Percentiles rank a stretch among this genome's conserved stretches.
phyloP scores from a whole-genome alignment of 1,139 yeast genomes.

The Debaryomyces coudertii region DNA sequence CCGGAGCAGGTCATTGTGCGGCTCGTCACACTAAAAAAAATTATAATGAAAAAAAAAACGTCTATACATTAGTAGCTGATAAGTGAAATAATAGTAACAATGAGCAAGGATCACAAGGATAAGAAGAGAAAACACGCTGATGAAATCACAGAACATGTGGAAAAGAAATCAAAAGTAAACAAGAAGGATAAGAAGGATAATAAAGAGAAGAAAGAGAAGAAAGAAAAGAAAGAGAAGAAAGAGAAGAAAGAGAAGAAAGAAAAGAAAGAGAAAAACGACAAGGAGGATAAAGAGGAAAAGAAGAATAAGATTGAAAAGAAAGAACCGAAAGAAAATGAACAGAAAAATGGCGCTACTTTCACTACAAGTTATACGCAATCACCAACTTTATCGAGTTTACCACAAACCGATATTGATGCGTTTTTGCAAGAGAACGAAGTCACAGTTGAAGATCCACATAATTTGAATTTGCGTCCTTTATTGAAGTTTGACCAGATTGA shows the following conservation, averaged over 20 bases:
- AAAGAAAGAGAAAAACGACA: constrained; percentile 43
- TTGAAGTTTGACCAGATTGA: constrained; percentile 65
- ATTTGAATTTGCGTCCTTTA: constrained; percentile 62
- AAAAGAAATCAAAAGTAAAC: constrained; percentile 26
- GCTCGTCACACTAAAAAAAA: constrained; percentile 6
- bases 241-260: constrained; percentile 32
- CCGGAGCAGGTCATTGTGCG: constrained; percentile 9
- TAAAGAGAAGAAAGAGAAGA: constrained; percentile 37
- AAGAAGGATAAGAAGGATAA: constrained; percentile 44
- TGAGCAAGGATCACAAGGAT: constrained; percentile 41
- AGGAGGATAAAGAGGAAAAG: constrained; percentile 50
- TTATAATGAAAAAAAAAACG: constrained; percentile 5
- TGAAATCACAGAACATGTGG: constrained; percentile 28
- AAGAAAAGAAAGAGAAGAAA: constrained; percentile 46
- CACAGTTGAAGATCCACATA: constrained; percentile 70
- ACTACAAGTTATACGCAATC: constrained; percentile 34
- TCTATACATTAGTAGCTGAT: too few relatives aligned
- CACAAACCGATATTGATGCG: constrained; percentile 59
- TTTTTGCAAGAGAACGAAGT: constrained; percentile 77
- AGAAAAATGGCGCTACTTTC: constrained; percentile 35
- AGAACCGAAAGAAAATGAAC: constrained; percentile 46
- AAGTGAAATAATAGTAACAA: constrained; percentile 19
- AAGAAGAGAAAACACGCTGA: constrained; percentile 49
- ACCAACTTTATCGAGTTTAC: constrained; percentile 29
- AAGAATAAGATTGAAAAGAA: constrained; percentile 50